Conservation (phyloP, 164 flowering plant species). For the Chimonanthus salicifolius region DNA sequence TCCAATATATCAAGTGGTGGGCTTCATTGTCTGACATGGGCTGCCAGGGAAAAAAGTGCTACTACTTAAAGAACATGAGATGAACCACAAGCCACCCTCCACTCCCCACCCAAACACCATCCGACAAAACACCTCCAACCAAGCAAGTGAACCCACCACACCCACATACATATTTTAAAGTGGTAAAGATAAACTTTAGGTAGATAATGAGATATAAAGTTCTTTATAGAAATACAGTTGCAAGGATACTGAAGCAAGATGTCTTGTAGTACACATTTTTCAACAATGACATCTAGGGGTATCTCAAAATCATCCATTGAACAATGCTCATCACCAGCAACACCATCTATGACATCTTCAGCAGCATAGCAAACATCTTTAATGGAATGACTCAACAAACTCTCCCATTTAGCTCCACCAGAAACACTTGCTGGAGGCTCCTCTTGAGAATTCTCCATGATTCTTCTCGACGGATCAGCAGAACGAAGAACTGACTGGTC, state of each 20-base stretch:
- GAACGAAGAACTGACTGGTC: constrained; percentile 6
- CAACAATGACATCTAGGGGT: constrained; percentile 73
- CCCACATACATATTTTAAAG: background rate
- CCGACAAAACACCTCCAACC: too few relatives aligned
- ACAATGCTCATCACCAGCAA: constrained; percentile 21
- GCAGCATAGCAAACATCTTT: constrained; percentile 19
- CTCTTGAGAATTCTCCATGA: constrained; percentile 14
- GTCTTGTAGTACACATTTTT: constrained; percentile 76
- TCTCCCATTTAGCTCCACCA: constrained; percentile 81
- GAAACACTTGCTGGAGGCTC: constrained; percentile 20
- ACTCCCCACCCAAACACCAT: too few relatives aligned
- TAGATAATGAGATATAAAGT: background rate
- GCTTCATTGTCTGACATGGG: too few relatives aligned
- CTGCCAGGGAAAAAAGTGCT: too few relatives aligned
- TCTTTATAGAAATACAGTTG: background rate
- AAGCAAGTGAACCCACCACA: background rate
- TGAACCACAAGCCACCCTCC: too few relatives aligned
- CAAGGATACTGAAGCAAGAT: constrained; percentile 92
- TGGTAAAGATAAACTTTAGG: too few relatives aligned
- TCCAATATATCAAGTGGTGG: too few relatives aligned
- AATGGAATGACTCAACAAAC: constrained; percentile 39
- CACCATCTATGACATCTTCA: constrained; percentile 10
- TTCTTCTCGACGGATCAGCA: constrained; percentile 12
- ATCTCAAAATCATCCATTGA: constrained; percentile 37
- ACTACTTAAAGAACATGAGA: too few relatives aligned